Evolutionary conservation across 2,329 filamentous ascomycete species (phyloP), one percentile per base, ranked within the genome.

Genomic region (Cordyceps cicadae): DNA sequence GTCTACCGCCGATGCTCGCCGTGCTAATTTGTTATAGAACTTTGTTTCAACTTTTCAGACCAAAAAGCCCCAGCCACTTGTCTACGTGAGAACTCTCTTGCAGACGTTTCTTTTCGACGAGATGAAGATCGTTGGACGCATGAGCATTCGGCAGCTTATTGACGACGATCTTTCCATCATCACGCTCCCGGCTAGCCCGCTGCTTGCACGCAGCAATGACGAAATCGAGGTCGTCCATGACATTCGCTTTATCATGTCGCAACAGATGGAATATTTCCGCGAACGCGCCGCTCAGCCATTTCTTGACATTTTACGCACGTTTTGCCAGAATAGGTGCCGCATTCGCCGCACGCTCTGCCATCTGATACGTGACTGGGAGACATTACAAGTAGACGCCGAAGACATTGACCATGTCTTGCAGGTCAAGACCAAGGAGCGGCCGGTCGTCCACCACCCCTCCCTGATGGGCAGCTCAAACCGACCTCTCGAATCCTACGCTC

Each of bases 291-390:
- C 81, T 5, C 78, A 90, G 71, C 86, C 88, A 0, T 97, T 92
- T 68, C 77, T 96, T 19, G 92, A 97, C 65, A 81, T 95, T 17
- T 87, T 94, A 67, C 85, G 92, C 53, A 88, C 89, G 8, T 80
- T 94, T 19, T 96, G 92, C 67, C 90, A 97, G 70, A 99, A 97
- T 69, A 82, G 92, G 57, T 95, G 91, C 70, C 87, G 94, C 2
- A 85, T 96, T 48, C 85, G 94, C n/a, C 85, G 94, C 41, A 92
- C 88, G n/a, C 81, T 99, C 9, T 92, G 87, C 63, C 93, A 97
- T 70, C 84, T 87, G 15, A 85, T 96, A 41, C 77, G 85, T 3
- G 88, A 93, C 62, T 95, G 92, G 87, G 92, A 97, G 68, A 82
- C 83, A 56, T 78, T 97, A 2, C 92, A 97, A 73, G 78, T 84